Base-by-base conservation (phyloP, 768 basidiomycete species). In the Suillus variegatus region DNA sequence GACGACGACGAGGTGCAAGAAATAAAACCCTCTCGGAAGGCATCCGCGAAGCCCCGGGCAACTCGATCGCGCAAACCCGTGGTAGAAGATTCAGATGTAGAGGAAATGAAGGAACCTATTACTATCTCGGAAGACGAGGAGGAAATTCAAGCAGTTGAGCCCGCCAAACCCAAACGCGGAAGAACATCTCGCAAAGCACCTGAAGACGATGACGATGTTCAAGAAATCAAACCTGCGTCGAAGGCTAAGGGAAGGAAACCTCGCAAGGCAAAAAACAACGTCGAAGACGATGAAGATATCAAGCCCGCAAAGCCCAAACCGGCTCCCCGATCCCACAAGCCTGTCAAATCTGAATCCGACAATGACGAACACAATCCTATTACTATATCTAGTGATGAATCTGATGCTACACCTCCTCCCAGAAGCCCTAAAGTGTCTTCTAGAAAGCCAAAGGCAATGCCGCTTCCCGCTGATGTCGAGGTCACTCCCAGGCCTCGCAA, bases 31-130 rank as follows among this genome's bases (percentile, higher is more conserved):
- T 47, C 54, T 18, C 70, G 66, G 52, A 64, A 63, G 35, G 62
- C 74, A 7, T 68, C 70, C 5, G 68, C 66, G 38, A 75, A 69
- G n/a, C 67, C 72, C 3, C 62, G 66, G 10, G 66, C 68, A 40
- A 69, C 69, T 20, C 62, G 43, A 18, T 14, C 28, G 14, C 49
- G 41, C 2, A 65, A 70, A 16, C 5, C 66, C 0, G n/a, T 64
- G 12, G 63, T 41, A 61, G 51, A 46, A 35, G 18, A 47, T 12
- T 38, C 66, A 22, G 69, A 65, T 52, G 60, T 41, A 18, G 54
- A 66, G 40, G 56, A 65, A 54, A 14, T 22, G 10, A 44, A 60
- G 18, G 43, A 60, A 40, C 36, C 36, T 56, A 51, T 51, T 20
- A 25, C 22, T n/a, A 46, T 25, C 16, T 56, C 62, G 3, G 60